Conservation (phyloP, 2,329 filamentous ascomycete genomes). For the Fusarium sarcochroum region DNA sequence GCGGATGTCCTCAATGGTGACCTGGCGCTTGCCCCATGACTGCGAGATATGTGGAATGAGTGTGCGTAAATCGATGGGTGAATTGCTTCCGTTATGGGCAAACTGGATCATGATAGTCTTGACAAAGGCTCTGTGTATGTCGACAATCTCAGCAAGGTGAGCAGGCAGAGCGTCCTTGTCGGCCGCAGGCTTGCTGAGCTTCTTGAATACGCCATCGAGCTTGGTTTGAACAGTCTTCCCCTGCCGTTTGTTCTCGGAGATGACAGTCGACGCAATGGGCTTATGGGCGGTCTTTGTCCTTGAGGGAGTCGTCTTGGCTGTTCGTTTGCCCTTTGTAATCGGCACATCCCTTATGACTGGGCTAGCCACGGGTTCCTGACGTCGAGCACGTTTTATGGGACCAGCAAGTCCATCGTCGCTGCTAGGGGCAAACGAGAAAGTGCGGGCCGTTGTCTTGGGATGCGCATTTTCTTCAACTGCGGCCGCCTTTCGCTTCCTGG, state of each 20-base stretch:
- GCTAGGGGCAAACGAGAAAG: conserved; percentile 53
- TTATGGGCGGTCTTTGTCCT: conserved; percentile 50
- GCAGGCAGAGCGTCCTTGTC: conserved; percentile 58
- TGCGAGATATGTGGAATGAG: conserved; percentile 75
- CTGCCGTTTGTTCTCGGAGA: conserved; percentile 50
- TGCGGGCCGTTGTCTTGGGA: conserved; percentile 45
- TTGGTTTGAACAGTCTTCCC: conserved; percentile 52
- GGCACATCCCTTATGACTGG: conserved; percentile 14
- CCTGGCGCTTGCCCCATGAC: conserved; percentile 79
- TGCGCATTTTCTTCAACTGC: conserved; percentile 47
- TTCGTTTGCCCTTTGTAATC: conserved; percentile 51
- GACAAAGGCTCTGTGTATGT: conserved; percentile 76
- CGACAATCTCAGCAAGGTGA: conserved; percentile 71
- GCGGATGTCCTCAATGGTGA: conserved; percentile 75
- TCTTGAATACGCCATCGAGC: conserved; percentile 59
- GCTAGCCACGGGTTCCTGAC: conserved; percentile 41
- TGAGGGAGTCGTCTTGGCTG: conserved; percentile 50
- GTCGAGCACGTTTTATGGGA: conserved; percentile 47
- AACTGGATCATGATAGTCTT: conserved; percentile 77
- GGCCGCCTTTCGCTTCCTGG: conserved; percentile 58
- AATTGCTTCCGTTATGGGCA: conserved; percentile 74
- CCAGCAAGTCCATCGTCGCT: conserved; percentile 50
- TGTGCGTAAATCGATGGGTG: conserved; percentile 73
- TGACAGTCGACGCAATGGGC: conserved; percentile 51
- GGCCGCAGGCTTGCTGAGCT: conserved; percentile 44